Base-by-base conservation (phyloP, 257 asterid species). In the Fraxinus excelsior region DNA sequence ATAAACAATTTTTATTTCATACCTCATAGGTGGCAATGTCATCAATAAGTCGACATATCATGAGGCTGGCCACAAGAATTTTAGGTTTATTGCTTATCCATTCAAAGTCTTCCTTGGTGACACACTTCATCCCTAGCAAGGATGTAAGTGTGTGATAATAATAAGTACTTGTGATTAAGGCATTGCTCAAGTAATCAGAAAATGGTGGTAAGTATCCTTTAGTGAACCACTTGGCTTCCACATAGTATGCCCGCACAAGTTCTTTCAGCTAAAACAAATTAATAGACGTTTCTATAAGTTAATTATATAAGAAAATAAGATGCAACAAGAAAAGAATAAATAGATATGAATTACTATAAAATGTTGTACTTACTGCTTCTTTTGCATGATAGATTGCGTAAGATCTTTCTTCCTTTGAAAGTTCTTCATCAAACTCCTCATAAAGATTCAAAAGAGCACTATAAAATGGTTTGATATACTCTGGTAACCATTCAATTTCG, bases 1-100 rank as follows among this genome's bases (percentile, higher is more conserved):
- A 1, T 56, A 19, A 2, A 19, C 3, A 56, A n/a, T 4, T 19
- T 4, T 6, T 2, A 56, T 56, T 56, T 56, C 65, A 7, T 56
- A 56, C 65, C 65, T 56, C 65, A 56, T 56, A 56, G 65, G 65
- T n/a, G 21, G 65, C 65, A n/a, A 56, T n/a, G 25, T 56, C 65
- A 56, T 56, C 65, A 56, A 56, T 21, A 11, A 56, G 23, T 56
- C 65, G 28, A 56, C 13, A 56, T n/a, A 56, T 56, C 7, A 56
- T 56, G 11, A 56, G n/a, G n/a, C n/a, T n/a, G 65, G 65, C 28
- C 8, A 56, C 28, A 21, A 56, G 12, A 23, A 56, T 56, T 56
- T 56, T 56, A 19, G 65, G 65, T n/a, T 56, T 56, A n/a, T 56
- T 19, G 65, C 65, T 56, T n/a, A 56, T 26, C 65, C 65, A 7